Percentiles rank a stretch among this genome's conserved stretches.
Conservation (phyloP, 169 alveolate species). For the Cryptosporidium bovis region DNA sequence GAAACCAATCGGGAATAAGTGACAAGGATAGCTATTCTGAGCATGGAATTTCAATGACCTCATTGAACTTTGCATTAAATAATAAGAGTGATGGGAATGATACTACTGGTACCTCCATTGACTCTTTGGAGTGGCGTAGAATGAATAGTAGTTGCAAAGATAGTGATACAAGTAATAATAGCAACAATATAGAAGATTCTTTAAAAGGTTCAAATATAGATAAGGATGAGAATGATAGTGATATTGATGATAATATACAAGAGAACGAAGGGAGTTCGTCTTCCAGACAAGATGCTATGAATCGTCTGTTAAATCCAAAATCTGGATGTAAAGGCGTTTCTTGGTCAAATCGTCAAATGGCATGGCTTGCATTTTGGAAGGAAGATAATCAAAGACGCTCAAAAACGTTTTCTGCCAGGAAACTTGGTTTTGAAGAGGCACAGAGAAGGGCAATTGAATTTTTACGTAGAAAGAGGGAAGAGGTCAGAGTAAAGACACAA, state of each 20-base stretch:
- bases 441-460: constrained; percentile 73
- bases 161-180: constrained; percentile 29
- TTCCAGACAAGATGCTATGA: constrained; percentile 73
- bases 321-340: constrained; percentile 74
- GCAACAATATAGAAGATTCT: constrained; percentile 6
- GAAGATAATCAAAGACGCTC: constrained; percentile 73
- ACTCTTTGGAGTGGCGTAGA: constrained; percentile 36
- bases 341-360: constrained; percentile 75
- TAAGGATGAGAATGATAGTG: constrained; percentile 12
- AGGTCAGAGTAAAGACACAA: constrained; percentile 67
- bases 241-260: constrained; percentile 33
- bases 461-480: constrained; percentile 67
- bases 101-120: constrained; percentile 13
- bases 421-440: constrained; percentile 73
- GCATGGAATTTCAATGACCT: constrained; percentile 19
- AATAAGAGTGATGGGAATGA: constrained; percentile 28
- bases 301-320: constrained; percentile 69
- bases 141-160: constrained; percentile 20
- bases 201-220: constrained; percentile 23
- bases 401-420: constrained; percentile 65
- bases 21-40: neutral
- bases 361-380: constrained; percentile 76
- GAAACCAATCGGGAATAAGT: constrained; percentile 6
- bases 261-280: constrained; percentile 28
- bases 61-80: constrained; percentile 11